Evolutionary conservation across 2,329 filamentous ascomycete genomes (phyloP), one percentile per base, ranked within the genome.

Genomic region (Didymella exigua): DNA sequence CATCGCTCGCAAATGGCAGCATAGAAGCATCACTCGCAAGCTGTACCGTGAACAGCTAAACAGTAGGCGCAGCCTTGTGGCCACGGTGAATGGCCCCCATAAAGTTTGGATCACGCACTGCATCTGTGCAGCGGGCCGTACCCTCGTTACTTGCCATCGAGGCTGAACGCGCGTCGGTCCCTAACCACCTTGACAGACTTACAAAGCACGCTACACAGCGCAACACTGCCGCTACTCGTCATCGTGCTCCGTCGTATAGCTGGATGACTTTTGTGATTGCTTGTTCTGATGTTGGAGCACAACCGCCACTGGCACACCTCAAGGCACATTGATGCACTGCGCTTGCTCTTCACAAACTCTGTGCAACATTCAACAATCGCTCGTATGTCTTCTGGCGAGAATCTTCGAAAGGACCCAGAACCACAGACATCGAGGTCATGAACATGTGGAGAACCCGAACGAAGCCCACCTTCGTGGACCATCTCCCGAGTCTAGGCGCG

Each of bases 141-240:
- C 46, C 46, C 46, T 41, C 10, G 18, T 11, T 19, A 10, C 36
- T 8, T 19, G 26, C 27, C 27, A n/a, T 24, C 1, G 36, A 31
- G n/a, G 23, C 31, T 48, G 46, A 33, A 49, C 46, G 46, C 46
- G 46, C 36, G 46, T 49, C 36, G 27, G 14, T 26, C 27, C 19
- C 33, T 19, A 41, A 11, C 8, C 4, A 2, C 6, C 19, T 6
- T 19, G 26, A 13, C 26, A 5, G 24, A 21, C 14, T 41, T 45
- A 18, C 16, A 18, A 21, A 45, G 6, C 30, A 26, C 21, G 6
- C n/a, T 21, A n/a, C n/a, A n/a, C 26, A 21, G 33, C 33, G 33
- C 18, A 36, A 21, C 11, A 10, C 10, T 18, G 43, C 14, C n/a
- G n/a, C 21, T 30, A 21, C 13, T n/a, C 11, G 5, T n/a, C 10